These are phyloP conservation scores for Populus hybrid DNA, from an alignment of 441 rosid species.

Conservation along the genomic window DNA sequence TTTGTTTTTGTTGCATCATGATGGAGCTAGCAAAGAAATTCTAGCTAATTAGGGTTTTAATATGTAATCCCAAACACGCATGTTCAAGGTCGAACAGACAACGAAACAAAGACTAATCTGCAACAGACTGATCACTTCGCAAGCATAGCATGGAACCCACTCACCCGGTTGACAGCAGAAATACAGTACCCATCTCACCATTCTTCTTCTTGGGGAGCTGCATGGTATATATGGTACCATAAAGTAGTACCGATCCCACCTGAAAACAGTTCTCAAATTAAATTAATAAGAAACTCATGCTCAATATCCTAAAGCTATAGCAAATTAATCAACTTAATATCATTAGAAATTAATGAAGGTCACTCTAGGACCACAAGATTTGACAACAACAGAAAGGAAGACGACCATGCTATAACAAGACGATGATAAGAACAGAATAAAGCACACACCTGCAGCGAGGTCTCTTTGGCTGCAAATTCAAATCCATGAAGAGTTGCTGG, in stretches of 20 bases:
- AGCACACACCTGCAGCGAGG: neutral
- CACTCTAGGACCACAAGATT: neutral
- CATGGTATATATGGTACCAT: neutral
- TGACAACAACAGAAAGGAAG: neutral
- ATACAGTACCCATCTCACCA: no score
- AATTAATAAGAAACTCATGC: neutral
- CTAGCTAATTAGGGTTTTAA: neutral
- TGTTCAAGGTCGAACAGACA: slow-evolving; percentile 57
- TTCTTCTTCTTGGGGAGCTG: neutral
- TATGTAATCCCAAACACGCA: no score
- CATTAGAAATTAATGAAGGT: no score
- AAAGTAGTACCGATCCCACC: neutral
- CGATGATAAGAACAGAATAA: neutral
- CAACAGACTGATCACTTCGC: slow-evolving; percentile 34
- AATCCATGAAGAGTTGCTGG: neutral
- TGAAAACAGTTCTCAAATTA: no score
- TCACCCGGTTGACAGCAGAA: slow-evolving; percentile 9
- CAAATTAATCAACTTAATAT: neutral
- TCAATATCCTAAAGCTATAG: neutral
- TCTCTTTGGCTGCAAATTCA: neutral
- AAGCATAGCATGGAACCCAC: slow-evolving; percentile 25
- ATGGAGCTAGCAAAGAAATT: neutral
- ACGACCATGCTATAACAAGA: neutral
- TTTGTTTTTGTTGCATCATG: neutral
- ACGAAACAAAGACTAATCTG: slow-evolving; percentile 35